Base-by-base conservation (phyloP, 2,329 filamentous ascomycete species). In the Pseudocercospora fuligena region DNA sequence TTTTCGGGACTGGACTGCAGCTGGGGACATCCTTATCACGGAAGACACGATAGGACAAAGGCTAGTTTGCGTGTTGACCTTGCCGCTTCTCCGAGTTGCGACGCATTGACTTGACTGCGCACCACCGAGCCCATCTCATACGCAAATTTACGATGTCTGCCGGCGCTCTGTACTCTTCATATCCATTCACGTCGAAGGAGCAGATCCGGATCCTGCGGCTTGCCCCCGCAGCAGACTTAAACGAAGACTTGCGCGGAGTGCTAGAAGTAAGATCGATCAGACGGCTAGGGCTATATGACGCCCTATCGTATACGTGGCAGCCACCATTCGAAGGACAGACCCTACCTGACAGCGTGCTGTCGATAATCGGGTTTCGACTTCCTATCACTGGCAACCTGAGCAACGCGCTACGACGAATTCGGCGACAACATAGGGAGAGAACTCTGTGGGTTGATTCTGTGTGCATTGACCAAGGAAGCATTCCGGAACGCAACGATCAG, bases 131-230 rank as follows among this genome's bases (percentile, higher is more conserved):
- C n/a, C n/a, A 3, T 27, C 27, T 3, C 27, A 27, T 27, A 3
- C 27, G 27, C 27, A 27, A 27, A 27, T 6, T 6, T 27, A 33
- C 7, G 11, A 49, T 49, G 46, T 21, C 46, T 49, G n/a, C 46
- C 4, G 46, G 46, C 16, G 46, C 46, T 1, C 46, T 49, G 7
- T 49, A 49, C 46, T 25, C 53, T 2, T 57, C 53, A 19, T 57
- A 25, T 29, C 53, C 53, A 4, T 29, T 57, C 25, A 29, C 53
- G 1, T 57, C 25, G 25, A 33, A 33, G n/a, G 23, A 57, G 4
- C 53, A 57, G 19, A 57, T 57, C 16, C 53, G 53, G 25, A 29
- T 57, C 5, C 53, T 57, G 53, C 53, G 29, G 21, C 25, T 33
- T 2, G 25, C 25, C 1, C 53, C 53, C 2, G 53, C 53, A 14